Conservation (phyloP, 805 yeast species). For the Saturnispora sanitii region DNA sequence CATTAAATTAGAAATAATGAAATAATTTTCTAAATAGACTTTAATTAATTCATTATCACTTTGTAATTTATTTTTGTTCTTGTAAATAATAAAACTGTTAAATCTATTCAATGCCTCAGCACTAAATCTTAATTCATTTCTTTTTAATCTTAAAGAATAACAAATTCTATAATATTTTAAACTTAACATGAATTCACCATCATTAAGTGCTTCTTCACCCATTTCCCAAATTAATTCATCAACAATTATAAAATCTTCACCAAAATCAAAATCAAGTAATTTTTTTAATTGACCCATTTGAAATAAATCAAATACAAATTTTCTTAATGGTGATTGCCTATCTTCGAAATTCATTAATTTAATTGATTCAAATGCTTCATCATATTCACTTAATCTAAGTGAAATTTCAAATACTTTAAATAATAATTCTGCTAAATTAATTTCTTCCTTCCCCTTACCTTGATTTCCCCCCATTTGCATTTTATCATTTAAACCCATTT, state of each 20-base stretch:
- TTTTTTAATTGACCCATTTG: constrained; percentile 30
- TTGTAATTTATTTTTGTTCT: too few species aligned
- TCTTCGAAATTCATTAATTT: constrained; percentile 19
- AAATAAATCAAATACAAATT: constrained; percentile 31
- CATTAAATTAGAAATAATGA: constrained; percentile 31
- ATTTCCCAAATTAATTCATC: constrained; percentile 31
- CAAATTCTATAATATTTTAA: constrained; percentile 40
- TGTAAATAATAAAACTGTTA: constrained; percentile 21
- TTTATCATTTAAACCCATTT: constrained; percentile 19
- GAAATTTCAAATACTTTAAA: constrained; percentile 25
- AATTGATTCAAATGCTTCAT: constrained; percentile 23
- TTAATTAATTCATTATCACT: too few species aligned
- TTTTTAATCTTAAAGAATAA: constrained; percentile 40
- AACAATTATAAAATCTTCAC: constrained; percentile 33
- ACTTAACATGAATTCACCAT: constrained; percentile 23
- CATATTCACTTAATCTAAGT: constrained; percentile 23
- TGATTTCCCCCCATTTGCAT: too few species aligned
- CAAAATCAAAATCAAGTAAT: constrained; percentile 34
- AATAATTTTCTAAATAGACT: constrained; percentile 27
- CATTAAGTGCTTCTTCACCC: constrained; percentile 17
- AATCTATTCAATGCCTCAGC: constrained; percentile 34
- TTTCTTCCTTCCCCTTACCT: constrained; percentile 7
- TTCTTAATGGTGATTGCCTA: constrained; percentile 21
- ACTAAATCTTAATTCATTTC: constrained; percentile 42
- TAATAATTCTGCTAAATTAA: constrained; percentile 16